Evolutionary conservation across 305 asterid species (phyloP).

Genomic region (Euphrasia arctica): DNA sequence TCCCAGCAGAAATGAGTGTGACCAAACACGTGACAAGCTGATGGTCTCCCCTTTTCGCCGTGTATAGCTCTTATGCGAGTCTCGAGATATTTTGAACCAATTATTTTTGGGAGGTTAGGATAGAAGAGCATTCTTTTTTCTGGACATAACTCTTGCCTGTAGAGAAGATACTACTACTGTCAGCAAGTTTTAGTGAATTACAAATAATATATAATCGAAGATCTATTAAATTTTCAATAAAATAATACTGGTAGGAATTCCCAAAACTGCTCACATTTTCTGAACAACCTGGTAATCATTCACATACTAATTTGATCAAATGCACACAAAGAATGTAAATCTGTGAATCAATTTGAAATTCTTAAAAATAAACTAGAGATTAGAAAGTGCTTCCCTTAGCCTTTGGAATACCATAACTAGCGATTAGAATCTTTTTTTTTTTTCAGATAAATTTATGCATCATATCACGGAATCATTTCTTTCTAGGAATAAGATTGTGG

Average conservation of each 20-base stretch:
- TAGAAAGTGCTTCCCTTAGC: background rate
- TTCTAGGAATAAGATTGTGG: background rate
- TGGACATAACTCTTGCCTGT: conserved; percentile 89
- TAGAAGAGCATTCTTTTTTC: conserved; percentile 96
- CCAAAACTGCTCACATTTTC: background rate
- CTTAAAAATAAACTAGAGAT: background rate
- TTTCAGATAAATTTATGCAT: no score
- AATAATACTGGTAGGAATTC: no score
- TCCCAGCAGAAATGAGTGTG: conserved; percentile 96
- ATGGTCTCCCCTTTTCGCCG: conserved; percentile 42
- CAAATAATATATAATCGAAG: background rate
- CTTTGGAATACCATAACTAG: background rate
- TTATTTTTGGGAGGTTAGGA: conserved; percentile 81
- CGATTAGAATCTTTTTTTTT: background rate
- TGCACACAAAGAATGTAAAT: background rate
- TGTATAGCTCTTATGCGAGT: conserved; percentile 67
- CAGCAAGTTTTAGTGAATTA: conserved; percentile 1
- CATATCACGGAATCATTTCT: background rate
- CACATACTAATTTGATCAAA: background rate
- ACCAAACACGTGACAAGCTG: conserved; percentile 79
- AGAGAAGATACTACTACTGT: conserved; percentile 10
- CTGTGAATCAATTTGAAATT: background rate
- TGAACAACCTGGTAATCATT: background rate
- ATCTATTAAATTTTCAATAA: background rate
- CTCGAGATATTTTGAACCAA: conserved; percentile 80